Conservation (phyloP, 2,329 filamentous ascomycete species). For the Trichoderma endophyticum region DNA sequence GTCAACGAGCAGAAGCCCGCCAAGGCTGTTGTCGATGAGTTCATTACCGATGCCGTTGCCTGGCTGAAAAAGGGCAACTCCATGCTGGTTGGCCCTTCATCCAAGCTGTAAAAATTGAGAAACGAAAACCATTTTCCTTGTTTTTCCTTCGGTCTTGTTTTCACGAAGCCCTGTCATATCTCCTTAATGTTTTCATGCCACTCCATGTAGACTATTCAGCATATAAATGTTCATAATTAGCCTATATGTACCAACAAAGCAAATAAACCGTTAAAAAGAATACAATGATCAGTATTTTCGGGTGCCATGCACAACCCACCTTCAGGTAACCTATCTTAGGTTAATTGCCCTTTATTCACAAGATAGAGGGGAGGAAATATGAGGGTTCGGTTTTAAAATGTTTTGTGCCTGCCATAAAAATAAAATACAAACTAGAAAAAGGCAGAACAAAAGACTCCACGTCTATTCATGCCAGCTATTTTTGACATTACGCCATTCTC, state of each 20-base stretch:
- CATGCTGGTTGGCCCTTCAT: conserved; percentile 44
- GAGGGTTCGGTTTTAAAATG: not conserved
- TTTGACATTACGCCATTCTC: conserved; percentile 27
- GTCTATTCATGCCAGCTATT: conserved; percentile 36
- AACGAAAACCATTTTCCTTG: not conserved
- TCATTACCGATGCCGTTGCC: conserved; percentile 76
- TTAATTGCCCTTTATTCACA: not conserved
- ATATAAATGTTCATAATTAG: conserved; percentile 14
- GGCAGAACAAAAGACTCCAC: conserved; percentile 5
- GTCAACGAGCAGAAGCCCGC: conserved; percentile 90
- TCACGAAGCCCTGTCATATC: conserved; percentile 11
- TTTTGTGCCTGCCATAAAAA: not conserved
- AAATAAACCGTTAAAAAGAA: not conserved
- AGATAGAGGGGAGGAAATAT: not conserved
- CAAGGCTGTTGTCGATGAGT: conserved; percentile 90
- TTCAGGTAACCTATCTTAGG: not conserved
- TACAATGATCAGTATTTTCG: not conserved
- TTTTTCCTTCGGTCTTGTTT: conserved; percentile 9
- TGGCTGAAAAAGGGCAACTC: conserved; percentile 67
- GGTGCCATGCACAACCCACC: not conserved
- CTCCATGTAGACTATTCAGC: conserved; percentile 26
- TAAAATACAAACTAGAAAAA: not conserved
- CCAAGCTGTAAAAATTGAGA: conserved; percentile 61
- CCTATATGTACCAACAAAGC: conserved; percentile 5
- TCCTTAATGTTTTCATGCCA: conserved; percentile 17